Evolutionary conservation across 2,329 filamentous ascomycete genomes (phyloP).

Genomic region (Sclerotinia borealis): DNA sequence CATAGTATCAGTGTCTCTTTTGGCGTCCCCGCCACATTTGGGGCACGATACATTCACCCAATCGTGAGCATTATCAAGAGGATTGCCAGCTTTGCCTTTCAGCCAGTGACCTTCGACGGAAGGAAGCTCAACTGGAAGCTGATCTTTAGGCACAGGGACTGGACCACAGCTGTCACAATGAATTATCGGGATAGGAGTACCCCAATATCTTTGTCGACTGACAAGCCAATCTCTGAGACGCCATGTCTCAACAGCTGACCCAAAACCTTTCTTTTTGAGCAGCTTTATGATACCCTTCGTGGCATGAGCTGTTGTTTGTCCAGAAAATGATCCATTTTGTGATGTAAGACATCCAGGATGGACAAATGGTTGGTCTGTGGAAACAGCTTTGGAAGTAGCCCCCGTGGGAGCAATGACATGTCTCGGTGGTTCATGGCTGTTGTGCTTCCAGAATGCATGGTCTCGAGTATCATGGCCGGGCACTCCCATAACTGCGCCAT

Average conservation of each 20-base stretch:
- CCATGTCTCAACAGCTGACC: slow-evolving; percentile 64
- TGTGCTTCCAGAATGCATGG: slow-evolving; percentile 71
- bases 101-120: slow-evolving; percentile 62
- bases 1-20: slow-evolving; percentile 89
- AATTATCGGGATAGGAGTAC: slow-evolving; percentile 80
- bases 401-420: slow-evolving; percentile 50
- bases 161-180: slow-evolving; percentile 73
- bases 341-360: slow-evolving; percentile 62
- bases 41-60: slow-evolving; percentile 76
- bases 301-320: slow-evolving; percentile 57
- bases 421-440: slow-evolving; percentile 55
- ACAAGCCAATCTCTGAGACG: slow-evolving; percentile 83
- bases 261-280: slow-evolving; percentile 49
- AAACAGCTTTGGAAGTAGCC: slow-evolving; percentile 40
- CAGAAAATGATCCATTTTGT: slow-evolving; percentile 58
- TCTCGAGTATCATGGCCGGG: slow-evolving; percentile 79
- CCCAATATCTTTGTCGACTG: slow-evolving; percentile 90
- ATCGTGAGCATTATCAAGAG: slow-evolving; percentile 62
- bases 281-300: slow-evolving; percentile 53
- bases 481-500: slow-evolving; percentile 87
- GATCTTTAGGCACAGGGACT: slow-evolving; percentile 68
- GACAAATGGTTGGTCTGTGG: slow-evolving; percentile 50
- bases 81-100: slow-evolving; percentile 66
- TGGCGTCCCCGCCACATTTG: slow-evolving; percentile 62
- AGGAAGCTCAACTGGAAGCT: slow-evolving; percentile 73